Evolutionary conservation across 345 rosid genomes (phyloP), one percentile per base, ranked within the genome.

Genomic region (Ceriops zippeliana): DNA sequence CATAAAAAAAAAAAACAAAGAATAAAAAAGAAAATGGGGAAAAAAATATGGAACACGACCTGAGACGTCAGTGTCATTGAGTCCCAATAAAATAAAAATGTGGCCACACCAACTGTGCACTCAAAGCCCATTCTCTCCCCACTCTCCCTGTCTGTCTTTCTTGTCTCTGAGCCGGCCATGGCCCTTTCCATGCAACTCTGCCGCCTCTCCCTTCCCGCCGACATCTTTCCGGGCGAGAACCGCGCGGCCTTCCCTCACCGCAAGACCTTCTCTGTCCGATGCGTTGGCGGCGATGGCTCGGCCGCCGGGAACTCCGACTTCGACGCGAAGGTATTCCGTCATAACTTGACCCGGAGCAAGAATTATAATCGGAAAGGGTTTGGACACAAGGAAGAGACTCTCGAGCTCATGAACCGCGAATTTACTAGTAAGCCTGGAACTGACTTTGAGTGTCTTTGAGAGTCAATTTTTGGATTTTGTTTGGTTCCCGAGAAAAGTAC

Each of bases 361-460:
- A 90, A 89, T 63, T 95, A 95, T 68, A 91, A 91, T 70, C 87
- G 96, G 61, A 85, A 68, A 78, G 99, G 97, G 0, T 91, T 91
- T 63, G 99, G 97, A 2, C 79, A 79, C 70, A 90, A 91, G 78
- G 89, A 90, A 80, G 99, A 90, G 83, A 95, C 96, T 53, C 83
- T 88, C 47, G 72, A 86, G 87, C 92, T 88, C 78, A 87, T 95
- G 92, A 86, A 81, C 70, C 92, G 82, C 42, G 96, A 90, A 76
- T 95, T 87, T 73, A 85, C 93, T 53, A 95, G 99, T 91, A 68
- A 75, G 85, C 16, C 22, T 3, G 31, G 47, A 42, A 42, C 49
- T 42, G 49, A 42, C 4, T 42, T 42, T 13, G 5, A 11, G 49
- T 17, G 49, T 13, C 16, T 17, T 42, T 13, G 49, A 11, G 49